Base-by-base conservation (phyloP, 2,329 filamentous ascomycete species). In the Huntiella decipiens region DNA sequence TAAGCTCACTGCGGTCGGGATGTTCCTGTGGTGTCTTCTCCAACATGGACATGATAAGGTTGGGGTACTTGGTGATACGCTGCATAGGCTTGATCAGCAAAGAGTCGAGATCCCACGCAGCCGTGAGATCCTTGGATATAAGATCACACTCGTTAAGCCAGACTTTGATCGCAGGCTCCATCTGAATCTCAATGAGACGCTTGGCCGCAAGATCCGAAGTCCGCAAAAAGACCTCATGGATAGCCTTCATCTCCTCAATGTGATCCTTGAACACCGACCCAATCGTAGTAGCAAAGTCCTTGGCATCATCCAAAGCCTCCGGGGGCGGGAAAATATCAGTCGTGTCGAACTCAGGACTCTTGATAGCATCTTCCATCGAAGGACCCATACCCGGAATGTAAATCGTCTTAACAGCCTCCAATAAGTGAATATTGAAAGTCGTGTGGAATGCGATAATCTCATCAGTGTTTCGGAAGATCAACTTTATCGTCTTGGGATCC, bases 31-130 rank as follows among this genome's bases (percentile, higher is more conserved):
- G 79, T 0, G 88, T 96, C 47, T 79, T 73, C 51, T 86, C 77
- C 17, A 92, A 67, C 8, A 98, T 67, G 47, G 86, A 78, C 32
- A 77, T 75, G 38, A 98, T 74, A 36, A 98, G 67, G 39, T 94
- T 77, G 3, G 86, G 86, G 57, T 96, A 98, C 56, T 95, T 95
- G 32, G 88, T 79, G 51, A 96, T 79, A 41, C 91, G 77, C 62
- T 98, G 91, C 60, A 93, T 87, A 1, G 91, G 91, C 61, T 98
- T 98, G 57, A 98, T 88, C 15, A 98, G 72, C n/a, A 98, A 68
- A 0, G 91, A 93, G 60, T 95, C 87, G 50, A 98, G 63, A 60
- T 93, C 83, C 91, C 91, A 98, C 0, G 91, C 88, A 19, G 79
- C 77, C 0, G 91, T 98, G 52, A 98, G 71, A 58, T 95, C 91